Evolutionary conservation across 768 basidiomycete species (phyloP), one percentile per base, ranked within the genome.

Genomic region (Psilocybe subaeruginosa): DNA sequence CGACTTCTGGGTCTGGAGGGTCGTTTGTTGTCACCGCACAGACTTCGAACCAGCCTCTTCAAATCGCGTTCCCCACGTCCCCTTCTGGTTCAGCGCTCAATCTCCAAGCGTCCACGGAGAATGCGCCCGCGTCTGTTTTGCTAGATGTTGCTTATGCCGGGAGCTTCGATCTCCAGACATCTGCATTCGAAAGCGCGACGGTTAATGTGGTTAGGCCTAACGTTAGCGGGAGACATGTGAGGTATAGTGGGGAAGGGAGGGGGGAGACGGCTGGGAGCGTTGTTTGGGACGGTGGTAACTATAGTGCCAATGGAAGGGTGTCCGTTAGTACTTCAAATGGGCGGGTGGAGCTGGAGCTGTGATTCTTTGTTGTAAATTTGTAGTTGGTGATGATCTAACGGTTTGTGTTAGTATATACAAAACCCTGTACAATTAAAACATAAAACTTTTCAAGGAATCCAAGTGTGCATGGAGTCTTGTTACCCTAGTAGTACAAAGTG

Each of bases 81-180:
- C 78, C 81, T 3, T 54, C 72, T 5, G 72, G 74, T 60, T 73
- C 77, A 8, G 63, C 56, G 8, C 72, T 82, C 19, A 46, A 48
- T 35, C 56, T 78, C 23, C 52, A 46, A 1, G 76, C 70, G 0
- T 59, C 43, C 19, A 78, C 78, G 19, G 56, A 71, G n/a, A 82
- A 83, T 63, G 63, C 70, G 2, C 74, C 69, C 7, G 76, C 77
- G 3, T 51, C 59, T 8, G 72, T 81, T 37, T n/a, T 17, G 6
- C 63, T 82, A 3, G 68, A 76, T 47, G 58, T 66, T 6, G 67
- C 77, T 14, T 82, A 69, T 62, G 77, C 82, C 60, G 82, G 81
- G 48, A 52, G 45, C 14, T 77, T 80, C 60, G 23, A 54, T n/a
- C 60, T 73, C 9, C 14, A 53, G 14, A 64, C 71, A 19, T 62